A percentile compares a stretch with the other conserved stretches of the same genome.
These are phyloP conservation scores for Globisporangium parvum DNA, from an alignment of 352 stramenopile species.

Conservation along the genomic window DNA sequence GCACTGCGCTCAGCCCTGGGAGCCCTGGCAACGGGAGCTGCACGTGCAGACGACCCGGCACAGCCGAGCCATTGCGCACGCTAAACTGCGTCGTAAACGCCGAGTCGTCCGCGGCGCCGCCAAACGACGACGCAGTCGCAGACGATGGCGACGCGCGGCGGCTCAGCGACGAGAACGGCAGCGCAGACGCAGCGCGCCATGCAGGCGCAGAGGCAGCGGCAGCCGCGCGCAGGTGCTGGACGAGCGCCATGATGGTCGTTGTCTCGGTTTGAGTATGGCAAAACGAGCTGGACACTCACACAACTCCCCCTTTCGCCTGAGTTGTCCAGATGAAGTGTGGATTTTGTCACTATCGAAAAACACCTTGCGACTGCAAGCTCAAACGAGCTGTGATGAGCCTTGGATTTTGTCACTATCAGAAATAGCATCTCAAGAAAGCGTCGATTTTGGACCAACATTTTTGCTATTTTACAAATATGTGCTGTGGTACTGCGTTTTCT, in stretches of 20 bases:
- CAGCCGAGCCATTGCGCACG: constrained; percentile 36
- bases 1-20: constrained; percentile 42
- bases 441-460: too few relatives aligned
- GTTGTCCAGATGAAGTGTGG: too few relatives aligned
- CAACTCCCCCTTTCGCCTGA: too few relatives aligned
- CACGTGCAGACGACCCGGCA: constrained; percentile 38
- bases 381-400: too few relatives aligned
- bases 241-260: constrained; percentile 6
- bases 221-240: constrained; percentile 9
- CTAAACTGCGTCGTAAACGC: constrained; percentile 28
- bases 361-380: too few relatives aligned
- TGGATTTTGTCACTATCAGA: too few relatives aligned
- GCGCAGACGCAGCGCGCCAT: not conserved
- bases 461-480: too few relatives aligned
- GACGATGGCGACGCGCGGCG: not conserved
- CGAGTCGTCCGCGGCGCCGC: constrained; percentile 1
- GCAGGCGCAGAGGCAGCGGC: not conserved
- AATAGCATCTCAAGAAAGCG: too few relatives aligned
- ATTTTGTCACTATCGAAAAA: too few relatives aligned
- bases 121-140: not conserved
- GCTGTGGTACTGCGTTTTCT: too few relatives aligned
- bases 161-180: constrained; percentile 5
- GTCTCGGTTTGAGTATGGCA: not conserved
- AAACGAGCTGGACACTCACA: too few relatives aligned
- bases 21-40: constrained; percentile 56